A percentile compares a stretch with the other conserved stretches of the same genome.
Evolutionary conservation across 2,329 filamentous ascomycete species (phyloP).

Genomic region (Cladosporium austrohemisphaericum): DNA sequence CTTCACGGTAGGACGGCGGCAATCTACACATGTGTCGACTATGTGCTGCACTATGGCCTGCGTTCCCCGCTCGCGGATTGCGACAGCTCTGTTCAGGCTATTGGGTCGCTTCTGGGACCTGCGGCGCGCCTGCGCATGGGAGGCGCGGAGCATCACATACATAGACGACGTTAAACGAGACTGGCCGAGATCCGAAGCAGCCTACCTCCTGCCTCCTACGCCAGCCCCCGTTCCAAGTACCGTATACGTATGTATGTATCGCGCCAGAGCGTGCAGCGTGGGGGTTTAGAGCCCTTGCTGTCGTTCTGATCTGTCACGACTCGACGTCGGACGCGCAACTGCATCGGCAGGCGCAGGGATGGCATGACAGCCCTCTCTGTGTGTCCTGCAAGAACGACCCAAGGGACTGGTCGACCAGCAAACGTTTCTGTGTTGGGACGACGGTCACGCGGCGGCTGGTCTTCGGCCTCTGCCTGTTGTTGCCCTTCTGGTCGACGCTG

Average conservation of each 20-base stretch:
- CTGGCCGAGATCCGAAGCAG: not conserved
- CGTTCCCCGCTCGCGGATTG: conserved; percentile 1
- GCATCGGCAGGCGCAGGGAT: not conserved
- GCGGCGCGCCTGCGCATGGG: not conserved
- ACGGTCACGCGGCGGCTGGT: conserved; percentile 14
- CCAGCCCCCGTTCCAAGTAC: too few relatives aligned
- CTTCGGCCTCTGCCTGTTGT: conserved; percentile 7
- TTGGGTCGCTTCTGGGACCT: not conserved
- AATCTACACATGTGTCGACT: too few relatives aligned
- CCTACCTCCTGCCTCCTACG: too few relatives aligned
- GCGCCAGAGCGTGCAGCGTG: conserved; percentile 7
- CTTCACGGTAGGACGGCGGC: too few relatives aligned
- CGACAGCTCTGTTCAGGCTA: not conserved
- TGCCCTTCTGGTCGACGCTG: not conserved
- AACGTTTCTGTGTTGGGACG: conserved; percentile 1
- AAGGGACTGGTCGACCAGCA: not conserved
- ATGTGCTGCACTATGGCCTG: not conserved
- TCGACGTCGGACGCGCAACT: not conserved
- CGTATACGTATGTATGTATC: too few relatives aligned
- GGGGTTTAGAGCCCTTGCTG: not conserved
- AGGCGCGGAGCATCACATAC: too few relatives aligned
- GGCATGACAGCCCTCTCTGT: not conserved
- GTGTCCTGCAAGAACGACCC: too few relatives aligned
- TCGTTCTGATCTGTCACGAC: conserved; percentile 4
- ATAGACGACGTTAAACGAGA: too few relatives aligned